Conservation (phyloP, 352 stramenopile species). For the Globisporangium orthogonon region DNA sequence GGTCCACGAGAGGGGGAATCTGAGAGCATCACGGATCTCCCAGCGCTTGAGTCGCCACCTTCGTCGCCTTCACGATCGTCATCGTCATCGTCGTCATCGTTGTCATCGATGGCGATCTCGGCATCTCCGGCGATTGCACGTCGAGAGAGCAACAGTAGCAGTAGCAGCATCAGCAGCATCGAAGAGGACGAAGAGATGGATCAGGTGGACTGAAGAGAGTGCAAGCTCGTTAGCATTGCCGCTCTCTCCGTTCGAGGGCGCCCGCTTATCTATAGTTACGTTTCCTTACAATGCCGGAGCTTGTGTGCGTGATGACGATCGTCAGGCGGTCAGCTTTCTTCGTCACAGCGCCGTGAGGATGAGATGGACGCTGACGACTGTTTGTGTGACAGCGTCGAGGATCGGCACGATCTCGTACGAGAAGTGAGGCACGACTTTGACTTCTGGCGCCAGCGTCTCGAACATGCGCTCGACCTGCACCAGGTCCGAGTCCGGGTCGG, state of each 20-base stretch:
- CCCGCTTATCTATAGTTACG: background rate
- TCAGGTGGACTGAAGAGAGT: constrained; percentile 36
- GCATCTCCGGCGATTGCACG: constrained; percentile 1
- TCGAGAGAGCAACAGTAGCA: constrained; percentile 19
- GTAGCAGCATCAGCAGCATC: constrained; percentile 24
- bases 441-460: constrained; percentile 21
- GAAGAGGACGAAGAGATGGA: constrained; percentile 69
- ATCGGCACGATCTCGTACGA: constrained; percentile 51
- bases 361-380: constrained; percentile 45
- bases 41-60: constrained; percentile 13
- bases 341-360: constrained; percentile 21
- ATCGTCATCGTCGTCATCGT: constrained; percentile 12
- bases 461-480: constrained; percentile 38
- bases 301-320: too few species aligned
- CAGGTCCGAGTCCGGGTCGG: constrained; percentile 25
- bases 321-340: background rate
- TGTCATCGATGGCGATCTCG: background rate
- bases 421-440: constrained; percentile 26
- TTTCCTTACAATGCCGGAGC: background rate
- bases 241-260: too few species aligned
- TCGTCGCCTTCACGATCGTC: constrained; percentile 27
- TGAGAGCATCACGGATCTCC: constrained; percentile 6
- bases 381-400: constrained; percentile 46
- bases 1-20: background rate
- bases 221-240: too few species aligned